Base-by-base conservation (phyloP, 2,329 filamentous ascomycete genomes). In the Blastomyces gilchristii region DNA sequence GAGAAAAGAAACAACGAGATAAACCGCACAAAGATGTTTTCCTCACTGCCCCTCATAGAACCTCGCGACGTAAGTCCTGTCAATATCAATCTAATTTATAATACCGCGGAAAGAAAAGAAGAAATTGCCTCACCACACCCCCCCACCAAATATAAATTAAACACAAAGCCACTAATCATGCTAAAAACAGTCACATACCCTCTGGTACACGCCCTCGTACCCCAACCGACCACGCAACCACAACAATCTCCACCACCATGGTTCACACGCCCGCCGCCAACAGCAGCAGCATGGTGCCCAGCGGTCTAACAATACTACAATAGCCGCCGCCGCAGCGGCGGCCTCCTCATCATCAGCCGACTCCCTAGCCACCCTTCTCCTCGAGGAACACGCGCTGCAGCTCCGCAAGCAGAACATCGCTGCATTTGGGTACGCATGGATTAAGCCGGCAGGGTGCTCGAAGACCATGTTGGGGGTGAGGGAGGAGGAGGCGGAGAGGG, bases 381-480 rank as follows among this genome's bases (percentile, higher is more conserved):
- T 85, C 52, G 93, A 97, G 72, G 94, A 97, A 77, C 83, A 86
- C 65, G 83, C 86, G 63, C 82, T 95, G 67, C 84, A 87, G 62
- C 83, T 87, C 9, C 90, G 93, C 57, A 91, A 92, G 71, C 78
- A 85, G 58, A 91, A 93, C 68, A 88, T 97, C 39, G 85, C 88
- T 58, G 89, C 91, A 70, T 97, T 95, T 72, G 94, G 94, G 65
- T 89, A 87, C 67, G 84, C 84, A 54, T 99, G 94, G 94, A 87
- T 99, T 63, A 89, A 88, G 64, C 94, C 94, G 0, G 91, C 91
- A 0, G 94, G 93, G 8, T 83, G 96, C 62, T 75, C 85, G 63
- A 99, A 97, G 80, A 96, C 93, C 0, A 85, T 96, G 64, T 87
- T 95, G 72, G 91, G 95, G 66, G 85, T 91, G 77, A 87, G 89